Percentiles rank a stretch among this genome's conserved stretches.
Evolutionary conservation across 2,329 filamentous ascomycete species (phyloP).

Genomic region (Knufia petricola): DNA sequence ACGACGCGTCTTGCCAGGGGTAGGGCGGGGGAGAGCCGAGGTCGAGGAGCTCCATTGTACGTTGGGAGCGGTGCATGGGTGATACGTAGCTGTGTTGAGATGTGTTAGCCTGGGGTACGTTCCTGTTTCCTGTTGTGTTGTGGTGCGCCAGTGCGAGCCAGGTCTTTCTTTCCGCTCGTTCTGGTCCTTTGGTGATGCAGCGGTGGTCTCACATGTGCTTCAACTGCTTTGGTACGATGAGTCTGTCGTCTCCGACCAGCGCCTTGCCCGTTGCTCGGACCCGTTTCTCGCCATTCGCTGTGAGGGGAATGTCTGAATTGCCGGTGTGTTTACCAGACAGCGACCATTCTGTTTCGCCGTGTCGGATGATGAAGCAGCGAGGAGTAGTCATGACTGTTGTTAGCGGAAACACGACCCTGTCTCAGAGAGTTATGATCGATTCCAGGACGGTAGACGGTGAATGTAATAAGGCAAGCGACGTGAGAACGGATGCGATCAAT

Average conservation of each 20-base stretch:
- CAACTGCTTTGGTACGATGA: conserved; percentile 74
- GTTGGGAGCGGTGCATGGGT: conserved; percentile 71
- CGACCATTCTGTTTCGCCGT: conserved; percentile 95
- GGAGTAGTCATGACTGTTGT: conserved; percentile 43
- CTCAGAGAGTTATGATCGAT: neutral
- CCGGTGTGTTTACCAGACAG: conserved; percentile 79
- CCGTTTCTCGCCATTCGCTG: conserved; percentile 67
- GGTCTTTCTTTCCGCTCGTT: no score
- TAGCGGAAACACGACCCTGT: neutral
- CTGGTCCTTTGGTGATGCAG: conserved; percentile 13
- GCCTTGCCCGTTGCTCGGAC: conserved; percentile 69
- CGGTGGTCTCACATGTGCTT: conserved; percentile 63
- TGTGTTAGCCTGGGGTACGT: neutral
- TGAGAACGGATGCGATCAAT: neutral
- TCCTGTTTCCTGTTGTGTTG: neutral
- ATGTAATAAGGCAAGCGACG: neutral
- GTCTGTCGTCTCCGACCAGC: conserved; percentile 69
- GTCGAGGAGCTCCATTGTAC: conserved; percentile 80
- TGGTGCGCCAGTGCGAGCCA: neutral
- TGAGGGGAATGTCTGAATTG: conserved; percentile 75
- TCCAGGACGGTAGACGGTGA: neutral
- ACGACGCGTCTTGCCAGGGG: conserved; percentile 50
- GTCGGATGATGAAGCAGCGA: conserved; percentile 71
- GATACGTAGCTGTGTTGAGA: conserved; percentile 59
- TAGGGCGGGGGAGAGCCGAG: conserved; percentile 59